Percentiles rank a stretch among this genome's conserved stretches.
These are phyloP conservation scores for Suhomyces terraborum DNA, from an alignment of 1,139 yeast genomes.

Conservation along the genomic window DNA sequence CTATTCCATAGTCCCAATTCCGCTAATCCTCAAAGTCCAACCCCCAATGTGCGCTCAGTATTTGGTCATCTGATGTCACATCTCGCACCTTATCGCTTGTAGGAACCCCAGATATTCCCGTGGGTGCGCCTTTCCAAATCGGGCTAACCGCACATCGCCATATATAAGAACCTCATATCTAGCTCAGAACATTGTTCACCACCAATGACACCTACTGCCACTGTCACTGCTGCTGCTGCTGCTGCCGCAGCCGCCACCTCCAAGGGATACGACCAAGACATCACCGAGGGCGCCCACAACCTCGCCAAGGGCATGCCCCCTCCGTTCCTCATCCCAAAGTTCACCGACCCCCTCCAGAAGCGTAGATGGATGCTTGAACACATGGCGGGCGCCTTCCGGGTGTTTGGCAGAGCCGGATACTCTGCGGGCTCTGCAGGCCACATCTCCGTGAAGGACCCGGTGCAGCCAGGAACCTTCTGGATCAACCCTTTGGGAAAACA, in stretches of 20 bases:
- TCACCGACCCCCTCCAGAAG: conserved; percentile 50
- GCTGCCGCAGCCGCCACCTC: too few relatives aligned
- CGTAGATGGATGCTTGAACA: conserved; percentile 69
- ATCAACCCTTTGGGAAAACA: conserved; percentile 77
- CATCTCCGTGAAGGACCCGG: conserved; percentile 77
- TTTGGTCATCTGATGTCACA: too few relatives aligned
- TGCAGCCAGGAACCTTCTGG: conserved; percentile 72
- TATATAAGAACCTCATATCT: neutral
- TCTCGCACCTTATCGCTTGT: neutral
- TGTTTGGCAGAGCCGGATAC: conserved; percentile 71
- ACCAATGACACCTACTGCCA: conserved; percentile 12
- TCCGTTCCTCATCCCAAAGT: conserved; percentile 54
- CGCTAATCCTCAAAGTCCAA: too few relatives aligned
- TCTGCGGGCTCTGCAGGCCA: conserved; percentile 84
- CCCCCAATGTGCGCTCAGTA: too few relatives aligned
- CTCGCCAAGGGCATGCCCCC: conserved; percentile 50
- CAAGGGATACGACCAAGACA: conserved; percentile 36
- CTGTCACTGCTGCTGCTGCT: conserved; percentile 5
- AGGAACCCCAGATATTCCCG: conserved; percentile 2
- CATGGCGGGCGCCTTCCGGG: conserved; percentile 81
- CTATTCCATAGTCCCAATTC: too few relatives aligned
- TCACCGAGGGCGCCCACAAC: conserved; percentile 48
- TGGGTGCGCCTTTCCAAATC: conserved; percentile 6
- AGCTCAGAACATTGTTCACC: neutral
- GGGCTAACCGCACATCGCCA: conserved; percentile 2